Evolutionary conservation across 75 land plant species (phyloP), one percentile per base, ranked within the genome.

Genomic region (Sequoiadendron giganteum): DNA sequence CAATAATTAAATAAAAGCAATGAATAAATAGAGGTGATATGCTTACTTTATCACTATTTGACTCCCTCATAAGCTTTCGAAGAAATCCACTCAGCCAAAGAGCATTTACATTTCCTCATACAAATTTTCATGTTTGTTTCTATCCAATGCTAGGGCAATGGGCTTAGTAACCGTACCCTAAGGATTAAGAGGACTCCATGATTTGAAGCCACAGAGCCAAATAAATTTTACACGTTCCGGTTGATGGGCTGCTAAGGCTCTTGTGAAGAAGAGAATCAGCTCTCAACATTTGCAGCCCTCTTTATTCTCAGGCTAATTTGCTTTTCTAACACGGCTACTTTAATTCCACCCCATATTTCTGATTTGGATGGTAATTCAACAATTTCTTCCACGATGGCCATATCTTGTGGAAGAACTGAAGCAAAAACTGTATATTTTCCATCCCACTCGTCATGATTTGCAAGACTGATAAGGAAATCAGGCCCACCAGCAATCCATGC

Each of bases 401-500:
- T 92, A 88, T 98, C 97, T 87, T 90, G 95, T 3, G 92, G 92
- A 86, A 94, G 87, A 14, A 98, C 95, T 18, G 89, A 89, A 80
- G 95, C 99, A 88, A 98, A 98, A 10, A 98, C 95, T 1, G 98
- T 98, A 91, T 98, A 94, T 70, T 92, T 86, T 14, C 88, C 93
- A 18, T 91, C 91, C 98, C 98, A 98, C 48, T 98, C 99, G 25
- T 88, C 21, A 54, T 98, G 99, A 85, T 98, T 89, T 65, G 99
- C 97, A 7, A 98, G 89, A 92, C 98, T 98, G 90, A 98, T 95
- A 88, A 97, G 94, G 88, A 98, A 97, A 14, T 97, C 99, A 1
- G 99, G 99, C 16, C 99, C 99, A 10, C 94, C 92, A 25, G 88
- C 95, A 85, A 97, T 85, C 97, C 99, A 98, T 78, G 97, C 99